Evolutionary conservation across 2,329 filamentous ascomycete genomes (phyloP).

Genomic region (Neonectria punicea): DNA sequence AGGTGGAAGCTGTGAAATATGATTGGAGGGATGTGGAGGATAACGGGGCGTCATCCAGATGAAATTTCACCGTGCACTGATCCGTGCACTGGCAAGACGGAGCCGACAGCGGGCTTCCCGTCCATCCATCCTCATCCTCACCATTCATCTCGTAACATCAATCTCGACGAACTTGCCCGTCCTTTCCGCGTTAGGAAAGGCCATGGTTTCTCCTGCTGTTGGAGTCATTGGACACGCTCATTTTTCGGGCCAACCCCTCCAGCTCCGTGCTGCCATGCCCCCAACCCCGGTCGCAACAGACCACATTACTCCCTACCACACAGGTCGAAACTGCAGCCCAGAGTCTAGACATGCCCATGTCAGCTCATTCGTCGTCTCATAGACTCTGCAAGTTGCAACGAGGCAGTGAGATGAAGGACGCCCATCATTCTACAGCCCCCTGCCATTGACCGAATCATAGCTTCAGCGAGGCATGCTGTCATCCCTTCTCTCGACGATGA

Average conservation of each 20-base stretch:
- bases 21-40: conserved; percentile 28
- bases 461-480: conserved; percentile 3
- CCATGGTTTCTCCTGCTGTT: conserved; percentile 7
- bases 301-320: not conserved
- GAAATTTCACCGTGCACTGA: conserved; percentile 32
- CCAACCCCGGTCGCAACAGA: not conserved
- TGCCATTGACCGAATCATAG: too few species aligned
- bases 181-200: conserved; percentile 12
- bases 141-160: conserved; percentile 35
- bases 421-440: not conserved
- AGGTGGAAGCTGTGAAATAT: conserved; percentile 15
- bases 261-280: not conserved
- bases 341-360: conserved; percentile 11
- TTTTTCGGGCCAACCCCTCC: not conserved
- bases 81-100: conserved; percentile 21
- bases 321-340: conserved; percentile 1
- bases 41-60: conserved; percentile 32
- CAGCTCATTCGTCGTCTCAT: conserved; percentile 10
- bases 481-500: not conserved
- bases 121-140: conserved; percentile 8
- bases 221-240: conserved; percentile 7
- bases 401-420: not conserved
- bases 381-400: not conserved
- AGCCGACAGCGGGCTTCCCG: conserved; percentile 38
- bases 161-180: conserved; percentile 17